Evolutionary conservation across 1,284 basidiomycete species (phyloP).

Genomic region (Anthracocystis panici-leucophaei): DNA sequence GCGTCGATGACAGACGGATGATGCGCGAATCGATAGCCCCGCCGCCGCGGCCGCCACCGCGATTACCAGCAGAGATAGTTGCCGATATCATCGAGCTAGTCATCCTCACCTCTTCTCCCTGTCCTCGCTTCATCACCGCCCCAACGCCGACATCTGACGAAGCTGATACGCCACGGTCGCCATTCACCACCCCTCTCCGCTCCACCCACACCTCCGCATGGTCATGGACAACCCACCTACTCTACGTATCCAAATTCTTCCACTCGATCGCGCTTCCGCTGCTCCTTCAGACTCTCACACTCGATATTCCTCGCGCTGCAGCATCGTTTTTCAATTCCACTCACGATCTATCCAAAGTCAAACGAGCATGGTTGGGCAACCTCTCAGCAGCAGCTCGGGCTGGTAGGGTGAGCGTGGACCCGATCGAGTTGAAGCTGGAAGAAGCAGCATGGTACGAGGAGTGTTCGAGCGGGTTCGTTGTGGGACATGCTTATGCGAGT

Average conservation of each 20-base stretch:
- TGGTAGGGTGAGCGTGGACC: slow-evolving; percentile 8
- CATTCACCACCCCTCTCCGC: slow-evolving; percentile 23
- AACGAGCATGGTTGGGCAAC: slow-evolving; percentile 44
- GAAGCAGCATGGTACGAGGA: slow-evolving; percentile 49
- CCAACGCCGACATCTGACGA: background rate
- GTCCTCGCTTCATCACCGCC: slow-evolving; percentile 4
- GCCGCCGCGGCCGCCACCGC: background rate
- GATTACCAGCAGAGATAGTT: slow-evolving; percentile 38
- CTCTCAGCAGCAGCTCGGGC: slow-evolving; percentile 8
- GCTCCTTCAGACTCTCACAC: slow-evolving; percentile 34
- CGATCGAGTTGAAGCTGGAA: slow-evolving; percentile 12
- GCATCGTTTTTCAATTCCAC: slow-evolving; percentile 7
- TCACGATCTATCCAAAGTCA: background rate
- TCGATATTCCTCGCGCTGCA: slow-evolving; percentile 10
- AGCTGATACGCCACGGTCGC: background rate
- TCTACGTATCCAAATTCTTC: slow-evolving; percentile 37
- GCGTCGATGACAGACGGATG: background rate
- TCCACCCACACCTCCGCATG: slow-evolving; percentile 14
- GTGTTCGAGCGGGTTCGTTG: slow-evolving; percentile 40
- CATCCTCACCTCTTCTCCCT: slow-evolving; percentile 32
- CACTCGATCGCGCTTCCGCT: slow-evolving; percentile 25
- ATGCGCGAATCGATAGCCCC: background rate
- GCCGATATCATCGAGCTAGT: slow-evolving; percentile 36
- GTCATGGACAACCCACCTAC: slow-evolving; percentile 17
- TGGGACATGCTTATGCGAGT: slow-evolving; percentile 43